Evolutionary conservation across 1,139 yeast genomes (phyloP), one percentile per base, ranked within the genome.

Genomic region (Tardiomyces blankii): DNA sequence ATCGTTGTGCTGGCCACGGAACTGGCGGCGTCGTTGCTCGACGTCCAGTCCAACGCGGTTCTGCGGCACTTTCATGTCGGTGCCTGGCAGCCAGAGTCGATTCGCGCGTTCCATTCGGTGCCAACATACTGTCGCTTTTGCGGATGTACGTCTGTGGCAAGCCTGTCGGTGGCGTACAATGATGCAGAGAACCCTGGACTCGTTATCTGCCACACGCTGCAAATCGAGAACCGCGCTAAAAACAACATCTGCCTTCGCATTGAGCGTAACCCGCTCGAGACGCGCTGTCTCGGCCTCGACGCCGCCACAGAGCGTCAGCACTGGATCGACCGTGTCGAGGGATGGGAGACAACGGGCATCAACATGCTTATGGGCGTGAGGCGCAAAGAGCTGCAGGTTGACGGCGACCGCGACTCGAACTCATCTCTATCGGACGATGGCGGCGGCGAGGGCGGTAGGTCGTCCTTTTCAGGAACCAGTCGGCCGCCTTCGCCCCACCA

Each of bases 91-190:
- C 75, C 77, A 1, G 74, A 74, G 1, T 62, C 82, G 0, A 72
- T 86, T 50, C 69, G 73, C 48, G 91, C 82, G 0, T 78, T 86
- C 49, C 95, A 86, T 60, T 81, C 82, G 43, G 87, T 80, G 54
- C 94, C 95, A 2, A 80, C 87, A 0, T 95, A 87, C 65, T 87
- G 96, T 64, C 74, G 83, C 48, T 87, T 87, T 62, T 87, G 96
- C 68, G 96, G 96, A 1, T 82, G 94, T 67, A 89, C 85, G 0
- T 82, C 94, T 0, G 74, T 86, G 38, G 75, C 78, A 33, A 74
- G 89, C 1, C 72, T 87, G 45, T 80, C 89, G 2, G 69, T 85
- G 33, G 78, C 81, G 1, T 87, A 85, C 61, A 80, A 81, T 40
- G 86, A 81, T 52, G 63, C 64, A 21, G 80, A 76, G 47, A 68